Conservation (phyloP, 495 filamentous ascomycete genomes). For the Neurospora sp. region DNA sequence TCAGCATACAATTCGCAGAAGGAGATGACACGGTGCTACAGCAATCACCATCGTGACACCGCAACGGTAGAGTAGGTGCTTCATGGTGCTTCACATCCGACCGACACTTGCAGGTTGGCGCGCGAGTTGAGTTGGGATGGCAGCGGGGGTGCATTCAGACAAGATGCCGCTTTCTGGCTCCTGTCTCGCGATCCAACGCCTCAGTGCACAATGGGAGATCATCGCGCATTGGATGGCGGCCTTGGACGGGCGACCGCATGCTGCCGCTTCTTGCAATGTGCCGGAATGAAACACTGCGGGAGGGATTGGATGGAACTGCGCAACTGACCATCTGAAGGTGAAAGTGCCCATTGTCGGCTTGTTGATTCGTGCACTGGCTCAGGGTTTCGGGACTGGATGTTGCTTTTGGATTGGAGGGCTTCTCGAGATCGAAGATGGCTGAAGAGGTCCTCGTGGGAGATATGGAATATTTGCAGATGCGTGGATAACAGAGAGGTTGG, state of each 20-base stretch:
- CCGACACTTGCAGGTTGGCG: conserved; percentile 6
- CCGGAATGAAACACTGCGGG: not conserved
- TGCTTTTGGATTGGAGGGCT: not conserved
- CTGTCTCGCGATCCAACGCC: conserved; percentile 6
- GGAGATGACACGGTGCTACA: not conserved
- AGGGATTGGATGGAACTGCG: not conserved
- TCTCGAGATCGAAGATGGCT: not conserved
- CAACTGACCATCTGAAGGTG: conserved; percentile 44
- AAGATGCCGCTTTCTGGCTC: conserved; percentile 1
- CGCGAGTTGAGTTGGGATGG: conserved; percentile 1
- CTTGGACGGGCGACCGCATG: not conserved
- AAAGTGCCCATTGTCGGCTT: conserved; percentile 36
- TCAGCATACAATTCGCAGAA: conserved; percentile 11
- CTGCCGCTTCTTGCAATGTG: not conserved
- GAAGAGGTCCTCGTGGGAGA: not conserved
- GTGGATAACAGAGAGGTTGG: not conserved
- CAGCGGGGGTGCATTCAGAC: conserved; percentile 1
- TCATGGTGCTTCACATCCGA: conserved; percentile 3
- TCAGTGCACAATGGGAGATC: not conserved
- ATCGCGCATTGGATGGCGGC: not conserved
- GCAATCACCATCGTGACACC: conserved; percentile 11
- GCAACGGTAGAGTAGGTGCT: not conserved
- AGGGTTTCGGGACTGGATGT: not conserved
- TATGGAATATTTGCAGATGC: not conserved
- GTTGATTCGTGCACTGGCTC: not conserved